Conservation (phyloP, 129 eudicot genomes). For the Dittrichia graveolens region DNA sequence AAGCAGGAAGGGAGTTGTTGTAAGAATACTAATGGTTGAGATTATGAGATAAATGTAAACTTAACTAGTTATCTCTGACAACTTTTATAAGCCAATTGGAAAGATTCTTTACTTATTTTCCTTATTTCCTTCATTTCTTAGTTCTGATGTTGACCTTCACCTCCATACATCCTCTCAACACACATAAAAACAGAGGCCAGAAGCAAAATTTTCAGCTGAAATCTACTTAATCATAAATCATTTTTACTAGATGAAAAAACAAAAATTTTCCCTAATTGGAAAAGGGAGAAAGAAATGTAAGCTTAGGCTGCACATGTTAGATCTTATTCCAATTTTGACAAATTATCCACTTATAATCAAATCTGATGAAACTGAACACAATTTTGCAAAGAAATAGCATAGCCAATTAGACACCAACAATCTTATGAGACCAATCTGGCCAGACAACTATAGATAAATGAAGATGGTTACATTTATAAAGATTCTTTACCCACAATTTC, state of each 20-base stretch:
- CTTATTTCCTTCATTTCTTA: too few species aligned
- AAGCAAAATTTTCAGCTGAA: background rate
- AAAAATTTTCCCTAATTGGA: background rate
- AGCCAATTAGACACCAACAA: background rate
- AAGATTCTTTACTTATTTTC: too few species aligned
- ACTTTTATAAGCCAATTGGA: too few species aligned
- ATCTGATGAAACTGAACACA: background rate
- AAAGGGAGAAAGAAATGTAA: background rate
- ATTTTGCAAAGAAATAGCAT: background rate
- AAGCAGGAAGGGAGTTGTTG: background rate
- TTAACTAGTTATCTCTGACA: background rate
- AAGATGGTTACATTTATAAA: background rate
- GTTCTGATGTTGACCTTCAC: too few species aligned
- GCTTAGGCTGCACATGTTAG: conserved; percentile 17
- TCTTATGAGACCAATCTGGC: background rate
- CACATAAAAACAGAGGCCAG: too few species aligned
- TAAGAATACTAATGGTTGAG: too few species aligned
- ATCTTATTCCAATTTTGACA: background rate
- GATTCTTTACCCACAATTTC: background rate
- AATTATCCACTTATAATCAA: background rate
- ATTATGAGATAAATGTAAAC: background rate
- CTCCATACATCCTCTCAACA: too few species aligned
- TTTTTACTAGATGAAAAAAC: background rate
- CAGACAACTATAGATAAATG: too few species aligned
- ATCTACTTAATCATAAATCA: background rate